Evolutionary conservation across 768 basidiomycete genomes (phyloP).

Genomic region (Holtermannia corniformis): DNA sequence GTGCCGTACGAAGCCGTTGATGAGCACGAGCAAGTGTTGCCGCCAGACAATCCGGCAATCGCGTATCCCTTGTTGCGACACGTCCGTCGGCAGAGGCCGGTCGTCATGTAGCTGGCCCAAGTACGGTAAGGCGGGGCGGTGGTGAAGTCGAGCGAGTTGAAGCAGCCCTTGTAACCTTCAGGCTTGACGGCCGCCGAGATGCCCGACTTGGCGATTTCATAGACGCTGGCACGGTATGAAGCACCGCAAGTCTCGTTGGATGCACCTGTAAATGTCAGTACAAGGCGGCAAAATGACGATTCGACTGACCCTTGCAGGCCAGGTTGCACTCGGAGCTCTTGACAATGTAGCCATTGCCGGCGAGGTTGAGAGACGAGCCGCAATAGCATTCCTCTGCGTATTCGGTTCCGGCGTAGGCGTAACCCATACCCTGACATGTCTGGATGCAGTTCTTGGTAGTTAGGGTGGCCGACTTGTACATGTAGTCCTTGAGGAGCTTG

Average conservation of each 20-base stretch:
- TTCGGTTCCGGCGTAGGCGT: slow-evolving; percentile 4
- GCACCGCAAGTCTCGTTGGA: slow-evolving; percentile 19
- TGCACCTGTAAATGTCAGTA: slow-evolving; percentile 1
- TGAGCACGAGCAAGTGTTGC: slow-evolving; percentile 28
- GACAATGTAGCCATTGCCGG: slow-evolving; percentile 1
- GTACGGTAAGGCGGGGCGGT: slow-evolving; percentile 1
- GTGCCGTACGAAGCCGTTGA: slow-evolving; percentile 10
- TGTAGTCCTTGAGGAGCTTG: neutral
- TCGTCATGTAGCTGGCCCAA: slow-evolving; percentile 12
- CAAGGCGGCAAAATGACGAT: neutral
- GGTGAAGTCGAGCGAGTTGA: slow-evolving; percentile 1
- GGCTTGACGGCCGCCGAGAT: neutral
- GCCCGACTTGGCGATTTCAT: slow-evolving; percentile 7
- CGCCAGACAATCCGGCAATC: slow-evolving; percentile 17
- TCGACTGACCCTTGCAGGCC: slow-evolving; percentile 5
- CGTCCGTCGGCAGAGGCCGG: slow-evolving; percentile 26
- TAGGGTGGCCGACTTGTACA: neutral
- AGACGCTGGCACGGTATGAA: slow-evolving; percentile 10
- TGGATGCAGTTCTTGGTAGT: neutral
- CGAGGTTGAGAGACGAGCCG: neutral
- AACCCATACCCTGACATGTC: slow-evolving; percentile 3
- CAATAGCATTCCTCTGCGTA: neutral
- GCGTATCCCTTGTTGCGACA: slow-evolving; percentile 21
- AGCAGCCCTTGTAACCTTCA: slow-evolving; percentile 9
- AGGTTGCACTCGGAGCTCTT: slow-evolving; percentile 4